Evolutionary conservation across 1,284 basidiomycete genomes (phyloP), one percentile per base, ranked within the genome.

Genomic region (Polyporus tsugae): DNA sequence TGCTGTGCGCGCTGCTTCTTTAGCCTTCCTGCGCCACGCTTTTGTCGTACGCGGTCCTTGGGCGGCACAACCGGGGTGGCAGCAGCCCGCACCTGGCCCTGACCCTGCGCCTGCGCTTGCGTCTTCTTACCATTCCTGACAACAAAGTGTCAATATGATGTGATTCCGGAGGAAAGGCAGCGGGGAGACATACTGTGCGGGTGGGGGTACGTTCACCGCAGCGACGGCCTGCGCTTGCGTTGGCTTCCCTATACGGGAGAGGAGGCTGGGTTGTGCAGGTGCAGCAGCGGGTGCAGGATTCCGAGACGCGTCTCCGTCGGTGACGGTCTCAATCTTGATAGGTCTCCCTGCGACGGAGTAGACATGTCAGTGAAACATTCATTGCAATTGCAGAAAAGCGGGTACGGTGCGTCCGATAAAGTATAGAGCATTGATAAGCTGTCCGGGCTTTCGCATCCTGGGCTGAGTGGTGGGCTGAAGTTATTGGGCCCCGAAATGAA

Each of bases 321-420:
- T 77, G 6, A 93, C 81, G 25, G 92, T 80, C 76, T 93, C 91
- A 67, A 93, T 90, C 75, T 89, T 89, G 64, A 93, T 87, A 5
- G 88, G 87, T 63, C 87, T 85, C 70, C 87, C 91, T 92, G 64
- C n/a, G 7, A 19, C 2, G 44, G 2, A 17, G n/a, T n/a, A 41
- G 3, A 19, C 6, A 19, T 17, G 36, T 57, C 17, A 58, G 29
- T 49, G 35, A 61, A 41, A 22, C 58, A 49, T 41, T 13, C n/a
- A 57, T 25, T n/a, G 17, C 53, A 15, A 7, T n/a, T 4, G 6
- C 25, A 13, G 53, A 33, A 33, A n/a, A n/a, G n/a, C n/a, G n/a
- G n/a, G n/a, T n/a, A n/a, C n/a, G n/a, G n/a, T n/a, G n/a, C n/a
- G n/a, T n/a, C n/a, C n/a, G n/a, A n/a, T n/a, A n/a, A n/a, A n/a